Evolutionary conservation across 1,284 basidiomycete species (phyloP), one percentile per base, ranked within the genome.

Genomic region (Ganoderma resinaceum): DNA sequence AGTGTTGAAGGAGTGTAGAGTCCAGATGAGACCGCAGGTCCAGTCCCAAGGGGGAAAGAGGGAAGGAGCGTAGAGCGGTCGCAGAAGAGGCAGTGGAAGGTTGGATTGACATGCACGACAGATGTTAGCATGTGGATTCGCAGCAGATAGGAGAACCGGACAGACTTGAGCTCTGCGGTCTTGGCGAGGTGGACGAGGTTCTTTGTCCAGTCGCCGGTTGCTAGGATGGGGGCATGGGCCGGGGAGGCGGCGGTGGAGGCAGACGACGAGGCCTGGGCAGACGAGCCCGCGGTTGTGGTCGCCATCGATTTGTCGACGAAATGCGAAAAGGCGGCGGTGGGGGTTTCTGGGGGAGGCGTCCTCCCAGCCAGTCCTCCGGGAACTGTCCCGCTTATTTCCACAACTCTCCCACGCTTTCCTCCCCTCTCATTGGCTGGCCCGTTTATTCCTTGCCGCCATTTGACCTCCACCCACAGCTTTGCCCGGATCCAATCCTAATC

Each of bases 181-280:
- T 91, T 93, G 4, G 92, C 92, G 26, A 94, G 84, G 69, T 93
- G 91, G 60, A 94, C 90, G 58, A 94, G 85, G 79, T 93, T 91
- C 75, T 91, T 91, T 40, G 91, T 93, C 92, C 92, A 94, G 78
- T 94, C 91, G 8, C 92, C 92, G 23, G 88, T 89, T 5, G 92
- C 91, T 62, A 93, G 82, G 63, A 93, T 80, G 18, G 90, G 89
- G 12, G 63, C 69, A 40, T 71, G 43, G 52, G 49, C 53, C 59
- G 71, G 23, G 35, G 67, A 37, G 53, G 66, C 61, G 37, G 70
- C 49, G 33, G 62, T 14, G 49, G 73, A 66, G 62, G 71, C 66
- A 58, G 66, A 63, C 40, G 72, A 70, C 55, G 73, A 70, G 61
- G 71, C 66, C 62, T 68, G 66, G 40, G 74, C 66, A 64, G 73